phyloP scores from a whole-genome alignment of 129 eudicot genomes.

The Centrapalus pauciflorus region DNA sequence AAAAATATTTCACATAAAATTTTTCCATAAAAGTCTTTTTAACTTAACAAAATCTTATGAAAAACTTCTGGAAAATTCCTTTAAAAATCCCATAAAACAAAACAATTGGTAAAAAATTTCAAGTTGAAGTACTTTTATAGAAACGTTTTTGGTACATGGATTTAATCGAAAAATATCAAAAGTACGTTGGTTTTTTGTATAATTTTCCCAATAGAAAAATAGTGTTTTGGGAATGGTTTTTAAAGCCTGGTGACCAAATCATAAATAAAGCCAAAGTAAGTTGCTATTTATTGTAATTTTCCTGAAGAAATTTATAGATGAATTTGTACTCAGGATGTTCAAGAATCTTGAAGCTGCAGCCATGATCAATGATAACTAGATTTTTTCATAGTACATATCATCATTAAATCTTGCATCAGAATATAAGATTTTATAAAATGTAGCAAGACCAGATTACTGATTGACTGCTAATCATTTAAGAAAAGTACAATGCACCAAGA shows the following conservation, averaged over 20 bases:
- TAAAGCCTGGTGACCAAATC: neutral
- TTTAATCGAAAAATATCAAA: no score
- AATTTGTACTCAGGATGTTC: neutral
- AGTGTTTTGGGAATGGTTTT: neutral
- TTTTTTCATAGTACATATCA: slow-evolving; percentile 17
- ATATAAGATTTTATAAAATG: slow-evolving; percentile 15
- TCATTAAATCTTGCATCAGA: slow-evolving; percentile 19
- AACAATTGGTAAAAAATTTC: no score
- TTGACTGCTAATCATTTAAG: slow-evolving; percentile 22
- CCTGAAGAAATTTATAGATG: neutral
- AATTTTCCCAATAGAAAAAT: no score
- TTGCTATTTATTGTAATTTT: neutral
- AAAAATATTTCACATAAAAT: no score
- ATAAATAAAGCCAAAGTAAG: neutral
- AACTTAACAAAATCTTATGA: no score
- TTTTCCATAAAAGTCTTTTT: no score
- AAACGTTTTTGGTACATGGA: no score
- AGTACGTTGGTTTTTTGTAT: no score
- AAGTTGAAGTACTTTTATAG: no score
- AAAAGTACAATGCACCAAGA: slow-evolving; percentile 27
- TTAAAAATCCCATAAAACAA: no score
- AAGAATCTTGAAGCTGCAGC: slow-evolving; percentile 10
- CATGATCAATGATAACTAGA: slow-evolving; percentile 15
- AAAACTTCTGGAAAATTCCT: no score
- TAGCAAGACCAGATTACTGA: slow-evolving; percentile 28